Evolutionary conservation across 2,329 filamentous ascomycete genomes (phyloP), one percentile per base, ranked within the genome.

Genomic region (Ustulina deusta): DNA sequence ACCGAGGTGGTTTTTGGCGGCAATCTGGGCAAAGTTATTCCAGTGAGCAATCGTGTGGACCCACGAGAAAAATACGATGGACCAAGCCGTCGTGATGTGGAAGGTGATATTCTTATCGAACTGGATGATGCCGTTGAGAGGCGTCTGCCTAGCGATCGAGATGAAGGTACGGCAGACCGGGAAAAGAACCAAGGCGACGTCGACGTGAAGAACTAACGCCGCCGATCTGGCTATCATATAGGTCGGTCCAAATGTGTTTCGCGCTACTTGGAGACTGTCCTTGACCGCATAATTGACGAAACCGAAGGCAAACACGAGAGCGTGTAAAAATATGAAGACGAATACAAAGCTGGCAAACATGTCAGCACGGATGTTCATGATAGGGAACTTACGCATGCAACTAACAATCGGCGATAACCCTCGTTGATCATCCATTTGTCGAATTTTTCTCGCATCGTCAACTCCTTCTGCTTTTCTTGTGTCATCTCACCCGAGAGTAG

Each of bases 51-150:
- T 89, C 20, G 91, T 94, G 81, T 96, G 93, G 0, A 95, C 87
- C 90, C 91, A 94, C 13, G 92, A 93, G 80, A 93, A 97, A 81
- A 95, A 93, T 72, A 96, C 90, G 75, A 97, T 94, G 27, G 92
- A 94, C 92, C 92, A 96, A 6, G 91, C 93, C 29, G 92, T 92
- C 56, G 86, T 89, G 81, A 93, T 95, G 83, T 96, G 93, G 81
- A 96, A 95, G 51, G 91, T 93, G 78, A 94, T 94, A 81, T 94
- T 94, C 85, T 94, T 94, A 82, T 94, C 92, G 80, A 96, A 94
- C 74, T 93, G 93, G 72, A 97, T 91, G 77, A 96, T 93, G 73
- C 93, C 92, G 79, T 95, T 94, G 64, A 96, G 84, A 7, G 93
- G 91, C 6, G 93, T 96, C 77, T 93, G 91, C 69, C 93, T 88